phyloP scores from a whole-genome alignment of 1,284 basidiomycete species.

The Omphalotus olearius region DNA sequence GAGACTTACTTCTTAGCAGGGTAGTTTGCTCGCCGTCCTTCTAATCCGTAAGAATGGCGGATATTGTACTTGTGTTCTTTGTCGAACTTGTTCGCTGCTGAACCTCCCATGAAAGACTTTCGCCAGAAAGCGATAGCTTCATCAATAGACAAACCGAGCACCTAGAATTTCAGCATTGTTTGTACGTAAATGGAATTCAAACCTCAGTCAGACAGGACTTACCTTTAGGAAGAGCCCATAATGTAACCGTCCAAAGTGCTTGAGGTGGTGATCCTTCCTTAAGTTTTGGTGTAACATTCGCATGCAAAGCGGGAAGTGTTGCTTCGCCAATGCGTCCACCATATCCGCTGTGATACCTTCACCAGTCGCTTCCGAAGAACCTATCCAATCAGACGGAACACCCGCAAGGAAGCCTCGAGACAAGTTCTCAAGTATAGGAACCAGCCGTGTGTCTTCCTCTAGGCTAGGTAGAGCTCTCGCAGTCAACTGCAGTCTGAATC shows the following conservation, averaged over 20 bases:
- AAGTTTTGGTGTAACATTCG: slow-evolving; percentile 83
- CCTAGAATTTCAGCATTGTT: slow-evolving; percentile 41
- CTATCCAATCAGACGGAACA: slow-evolving; percentile 78
- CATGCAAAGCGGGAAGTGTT: slow-evolving; percentile 98
- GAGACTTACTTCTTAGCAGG: slow-evolving; percentile 76
- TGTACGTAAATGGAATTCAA: slow-evolving; percentile 4
- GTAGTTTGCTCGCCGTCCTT: slow-evolving; percentile 94
- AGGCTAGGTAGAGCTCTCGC: slow-evolving; percentile 88
- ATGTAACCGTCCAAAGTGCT: slow-evolving; percentile 90
- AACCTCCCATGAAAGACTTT: slow-evolving; percentile 66
- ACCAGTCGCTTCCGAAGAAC: slow-evolving; percentile 44
- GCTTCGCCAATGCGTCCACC: slow-evolving; percentile 84
- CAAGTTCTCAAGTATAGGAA: slow-evolving; percentile 90
- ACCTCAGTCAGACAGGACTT: slow-evolving; percentile 13
- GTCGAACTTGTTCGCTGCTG: slow-evolving; percentile 94
- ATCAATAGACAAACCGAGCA: slow-evolving; percentile 90
- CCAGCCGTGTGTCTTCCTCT: slow-evolving; percentile 91
- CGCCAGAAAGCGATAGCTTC: slow-evolving; percentile 96
- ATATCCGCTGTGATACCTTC: slow-evolving; percentile 87
- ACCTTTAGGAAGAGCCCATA: slow-evolving; percentile 97
- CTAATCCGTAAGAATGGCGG: slow-evolving; percentile 91
- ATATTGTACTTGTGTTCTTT: slow-evolving; percentile 99
- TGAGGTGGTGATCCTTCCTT: slow-evolving; percentile 80
- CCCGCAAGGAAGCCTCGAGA: slow-evolving; percentile 94
- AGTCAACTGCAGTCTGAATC: slow-evolving; percentile 53